Evolutionary conservation across 1,139 yeast species (phyloP), one percentile per base, ranked within the genome.

Genomic region (Entelexis sorbosivorans): DNA sequence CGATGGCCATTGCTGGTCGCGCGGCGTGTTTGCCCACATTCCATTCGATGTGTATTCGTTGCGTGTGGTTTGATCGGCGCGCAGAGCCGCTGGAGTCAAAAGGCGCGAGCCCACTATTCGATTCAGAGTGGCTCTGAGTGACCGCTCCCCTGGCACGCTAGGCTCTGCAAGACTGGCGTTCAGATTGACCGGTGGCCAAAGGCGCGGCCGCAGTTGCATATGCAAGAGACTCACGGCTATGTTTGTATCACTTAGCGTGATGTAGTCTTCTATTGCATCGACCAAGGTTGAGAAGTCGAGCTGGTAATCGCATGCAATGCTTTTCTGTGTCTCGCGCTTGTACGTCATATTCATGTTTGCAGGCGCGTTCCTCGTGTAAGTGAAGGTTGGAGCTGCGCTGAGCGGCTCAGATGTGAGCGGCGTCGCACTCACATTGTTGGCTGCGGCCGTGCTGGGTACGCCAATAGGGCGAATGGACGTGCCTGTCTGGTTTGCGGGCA

Each of bases 201-300:
- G 9, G 20, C 44, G 39, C 9, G 58, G 66, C 53, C 74, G 73
- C 51, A 82, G 61, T n/a, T 81, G 63, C 20, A 86, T 34, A 47
- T 73, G 71, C n/a, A 84, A 44, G 32, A 78, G 61, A 60, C 78
- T 75, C 1, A 78, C 83, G 19, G 75, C 70, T 56, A 81, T 60
- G 53, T 75, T 74, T 22, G 79, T 76, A 56, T 83, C 78, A 2
- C 88, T 78, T 1, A 56, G 60, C 0, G 52, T 47, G 11, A 82
- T 59, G 58, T 69, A 82, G 0, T 48, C 46, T n/a, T 64, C 52
- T 1, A 84, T 51, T 0, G 63, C 58, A 0, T 55, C 42, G 53
- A 76, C 60, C 0, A 83, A 59, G 9, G 66, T 60, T 1, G 66
- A 59, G 5, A 81, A 58, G 0, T 75, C 71, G 17, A 81, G 65